phyloP scores from a whole-genome alignment of 352 stramenopile genomes.

The Phytophthora hybrid region DNA sequence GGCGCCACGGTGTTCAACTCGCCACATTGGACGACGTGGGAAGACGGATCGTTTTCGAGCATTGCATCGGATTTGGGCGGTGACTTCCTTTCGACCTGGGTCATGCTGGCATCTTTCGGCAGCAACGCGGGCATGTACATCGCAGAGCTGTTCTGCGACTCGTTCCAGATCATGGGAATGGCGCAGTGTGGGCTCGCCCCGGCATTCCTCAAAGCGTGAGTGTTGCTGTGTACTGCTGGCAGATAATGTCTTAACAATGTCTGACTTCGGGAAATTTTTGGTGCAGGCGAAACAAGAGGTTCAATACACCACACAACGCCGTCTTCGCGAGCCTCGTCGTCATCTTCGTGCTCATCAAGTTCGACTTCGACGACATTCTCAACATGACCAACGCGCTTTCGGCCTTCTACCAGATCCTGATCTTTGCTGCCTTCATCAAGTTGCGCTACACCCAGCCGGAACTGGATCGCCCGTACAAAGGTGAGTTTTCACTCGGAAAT shows the following conservation, averaged over 20 bases:
- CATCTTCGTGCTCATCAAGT: conserved; percentile 62
- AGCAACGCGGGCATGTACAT: conserved; percentile 94
- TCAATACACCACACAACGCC: conserved; percentile 61
- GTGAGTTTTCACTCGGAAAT: conserved; percentile 20
- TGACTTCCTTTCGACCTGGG: conserved; percentile 88
- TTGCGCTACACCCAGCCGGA: conserved; percentile 66
- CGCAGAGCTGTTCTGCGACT: conserved; percentile 93
- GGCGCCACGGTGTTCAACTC: conserved; percentile 73
- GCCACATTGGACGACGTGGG: conserved; percentile 83
- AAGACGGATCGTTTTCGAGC: conserved; percentile 90
- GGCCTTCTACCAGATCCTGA: conserved; percentile 84
- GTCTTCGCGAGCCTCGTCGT: conserved; percentile 55
- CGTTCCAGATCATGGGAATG: conserved; percentile 88
- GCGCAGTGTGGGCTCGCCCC: conserved; percentile 89
- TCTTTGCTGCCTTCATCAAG: conserved; percentile 91
- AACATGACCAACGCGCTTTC: conserved; percentile 93
- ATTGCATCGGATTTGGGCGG: conserved; percentile 88
- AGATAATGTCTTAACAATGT: background rate
- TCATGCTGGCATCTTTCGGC: conserved; percentile 88
- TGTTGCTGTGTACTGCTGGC: conserved; percentile 14
- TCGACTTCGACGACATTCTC: conserved; percentile 81
- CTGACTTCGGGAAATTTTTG: background rate
- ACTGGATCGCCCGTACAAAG: conserved; percentile 49
- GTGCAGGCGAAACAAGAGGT: conserved; percentile 53
- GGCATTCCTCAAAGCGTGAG: conserved; percentile 79